Base-by-base conservation (phyloP, 495 filamentous ascomycete species). In the Podospora australis region DNA sequence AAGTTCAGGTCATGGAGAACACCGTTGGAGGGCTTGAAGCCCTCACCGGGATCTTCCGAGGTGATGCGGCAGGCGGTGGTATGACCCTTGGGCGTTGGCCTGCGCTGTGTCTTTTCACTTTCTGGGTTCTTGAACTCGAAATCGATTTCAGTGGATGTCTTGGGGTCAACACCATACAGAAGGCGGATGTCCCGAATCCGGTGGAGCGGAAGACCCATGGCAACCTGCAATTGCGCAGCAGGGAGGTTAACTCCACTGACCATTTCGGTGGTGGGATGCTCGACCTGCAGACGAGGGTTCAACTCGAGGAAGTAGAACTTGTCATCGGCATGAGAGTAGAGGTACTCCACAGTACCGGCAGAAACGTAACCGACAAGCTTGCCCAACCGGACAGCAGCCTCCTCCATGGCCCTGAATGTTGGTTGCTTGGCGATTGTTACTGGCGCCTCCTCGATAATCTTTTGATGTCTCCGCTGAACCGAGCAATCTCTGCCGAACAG, bases 1-100 rank as follows among this genome's bases (percentile, higher is more conserved):
- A 99, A 99, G 75, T 99, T 99, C 57, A 99, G 74, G 63, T 99
- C 92, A 72, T 96, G 92, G 83, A 99, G 92, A 50, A 88, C 95
- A 80, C 92, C 92, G 61, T 89, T 91, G 17, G 92, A 99, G 45
- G 92, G 92, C 78, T 99, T 99, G 81, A 99, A 99, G 24, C 92
- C 92, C 78, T 99, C 92, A 54, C 91, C 92, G 13, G 92, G 92
- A 67, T 99, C 92, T 70, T 99, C 92, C 2, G 94, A 99, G 22
- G 92, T 99, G 71, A 99, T 99, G 82, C 92, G 88, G 72, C 92
- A 99, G 46, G 92, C 92, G 26, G 92, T 99, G 51, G 86, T 92
- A 72, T 99, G 92, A 35, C 92, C 92, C 72, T 95, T 95, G 44
- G 92, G 88, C 42, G 82, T 84, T 23, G 92, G 92, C 52, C 90